phyloP scores from a whole-genome alignment of 2,329 filamentous ascomycete species.

The Hypoxylon sp. region DNA sequence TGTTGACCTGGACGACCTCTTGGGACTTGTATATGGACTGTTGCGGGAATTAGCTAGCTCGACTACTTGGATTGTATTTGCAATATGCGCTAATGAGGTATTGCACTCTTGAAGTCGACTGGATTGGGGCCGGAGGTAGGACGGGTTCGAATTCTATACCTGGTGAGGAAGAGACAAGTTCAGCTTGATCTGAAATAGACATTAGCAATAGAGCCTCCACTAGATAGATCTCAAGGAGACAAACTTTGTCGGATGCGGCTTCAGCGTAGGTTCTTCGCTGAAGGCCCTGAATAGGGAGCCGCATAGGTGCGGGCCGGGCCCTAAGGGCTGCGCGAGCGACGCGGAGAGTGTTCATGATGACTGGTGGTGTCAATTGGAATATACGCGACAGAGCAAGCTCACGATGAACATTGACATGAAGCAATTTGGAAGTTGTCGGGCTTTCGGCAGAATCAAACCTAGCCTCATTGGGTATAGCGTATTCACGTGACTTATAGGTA shows the following conservation, averaged over 20 bases:
- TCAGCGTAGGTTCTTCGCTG: constrained; percentile 94
- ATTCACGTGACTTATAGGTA: constrained; percentile 55
- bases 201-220: constrained; percentile 51
- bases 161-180: constrained; percentile 97
- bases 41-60: constrained; percentile 66
- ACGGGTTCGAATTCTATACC: constrained; percentile 73
- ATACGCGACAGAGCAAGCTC: constrained; percentile 62
- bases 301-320: constrained; percentile 82
- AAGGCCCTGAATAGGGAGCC: constrained; percentile 81
- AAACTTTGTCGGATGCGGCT: constrained; percentile 84
- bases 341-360: constrained; percentile 93
- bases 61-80: constrained; percentile 46
- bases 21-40: constrained; percentile 79
- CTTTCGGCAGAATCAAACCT: constrained; percentile 46
- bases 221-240: constrained; percentile 49
- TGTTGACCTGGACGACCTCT: constrained; percentile 94
- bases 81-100: constrained; percentile 27
- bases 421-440: constrained; percentile 60
- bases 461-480: constrained; percentile 58
- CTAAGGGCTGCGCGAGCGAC: constrained; percentile 91
- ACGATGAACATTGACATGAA: constrained; percentile 59
- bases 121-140: constrained; percentile 25
- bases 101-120: constrained; percentile 9
- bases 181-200: constrained; percentile 83
- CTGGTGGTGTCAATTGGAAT: constrained; percentile 64